Evolutionary conservation across 1,284 basidiomycete species (phyloP), one percentile per base, ranked within the genome.

Genomic region (Hymenochaete sp.): DNA sequence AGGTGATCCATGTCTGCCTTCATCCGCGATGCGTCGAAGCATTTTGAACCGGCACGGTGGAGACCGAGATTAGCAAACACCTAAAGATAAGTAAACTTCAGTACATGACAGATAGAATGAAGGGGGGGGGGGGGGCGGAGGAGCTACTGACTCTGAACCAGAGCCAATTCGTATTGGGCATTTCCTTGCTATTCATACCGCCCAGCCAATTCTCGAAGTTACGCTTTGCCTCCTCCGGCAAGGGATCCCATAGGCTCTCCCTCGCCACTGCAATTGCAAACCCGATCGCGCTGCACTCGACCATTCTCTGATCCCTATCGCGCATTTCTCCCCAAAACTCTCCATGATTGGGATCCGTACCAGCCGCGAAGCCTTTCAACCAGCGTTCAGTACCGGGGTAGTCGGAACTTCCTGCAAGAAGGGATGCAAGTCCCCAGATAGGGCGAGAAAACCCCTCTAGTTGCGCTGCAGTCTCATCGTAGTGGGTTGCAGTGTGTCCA

Each of bases 261-360:
- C 72, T 72, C 2, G 79, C 78, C 11, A 83, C 72, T 7, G 80
- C 72, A 37, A 88, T 68, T 0, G 81, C 68, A 59, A 80, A 86
- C 1, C 82, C 82, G 52, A 86, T 78, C 3, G 84, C 78, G 48
- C 79, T 80, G 64, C 84, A 86, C 59, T 86, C 84, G 0, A 87
- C 84, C 84, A 88, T 88, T 21, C 84, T 62, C 61, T 88, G 83
- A 58, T 87, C 84, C 59, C 79, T 82, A 55, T 82, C 73, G 45
- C 73, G 70, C 68, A 84, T 83, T 42, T 72, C 63, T 2, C 82
- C 83, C 84, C 83, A 88, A 60, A 82, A 87, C 62, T 87, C 83
- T 2, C 68, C 65, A 45, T 72, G 67, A 7, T 68, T 59, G 0
- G 81, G 80, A 56, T 86, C 68, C 8, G 80, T 82, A 2, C 83